phyloP scores from a whole-genome alignment of 805 yeast species.

The Metschnikowia colocasiae region DNA sequence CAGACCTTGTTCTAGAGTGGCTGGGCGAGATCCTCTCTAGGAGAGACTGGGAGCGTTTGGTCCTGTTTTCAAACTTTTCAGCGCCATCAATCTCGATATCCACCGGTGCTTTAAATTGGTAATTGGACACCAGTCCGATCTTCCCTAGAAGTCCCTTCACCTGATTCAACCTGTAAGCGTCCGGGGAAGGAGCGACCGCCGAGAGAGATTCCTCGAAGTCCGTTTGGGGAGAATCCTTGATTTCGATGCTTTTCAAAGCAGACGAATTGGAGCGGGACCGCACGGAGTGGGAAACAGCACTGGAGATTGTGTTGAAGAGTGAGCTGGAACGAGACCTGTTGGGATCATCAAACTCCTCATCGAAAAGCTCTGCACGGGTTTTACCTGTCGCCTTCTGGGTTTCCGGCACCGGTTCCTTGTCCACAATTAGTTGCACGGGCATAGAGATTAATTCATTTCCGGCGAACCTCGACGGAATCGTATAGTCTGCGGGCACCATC shows the following conservation, averaged over 20 bases:
- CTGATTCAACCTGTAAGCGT: constrained; percentile 25
- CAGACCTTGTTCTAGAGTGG: constrained; percentile 37
- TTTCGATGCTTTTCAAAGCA: constrained; percentile 19
- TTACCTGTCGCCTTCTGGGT: background rate
- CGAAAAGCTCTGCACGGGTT: constrained; percentile 3
- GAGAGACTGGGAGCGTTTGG: constrained; percentile 22
- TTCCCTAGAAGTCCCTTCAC: constrained; percentile 36
- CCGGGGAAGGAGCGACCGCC: constrained; percentile 14
- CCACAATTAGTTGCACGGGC: constrained; percentile 27
- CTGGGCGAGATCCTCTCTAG: constrained; percentile 34
- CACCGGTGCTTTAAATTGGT: constrained; percentile 8
- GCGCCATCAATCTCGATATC: constrained; percentile 5
- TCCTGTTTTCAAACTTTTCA: constrained; percentile 5
- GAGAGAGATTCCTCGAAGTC: constrained; percentile 21
- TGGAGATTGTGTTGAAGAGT: constrained; percentile 33
- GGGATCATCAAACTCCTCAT: constrained; percentile 13
- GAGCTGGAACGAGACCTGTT: constrained; percentile 38
- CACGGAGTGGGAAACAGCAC: constrained; percentile 27
- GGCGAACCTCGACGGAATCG: constrained; percentile 8
- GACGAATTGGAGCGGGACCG: constrained; percentile 35
- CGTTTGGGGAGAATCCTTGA: constrained; percentile 24
- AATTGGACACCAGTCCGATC: constrained; percentile 22
- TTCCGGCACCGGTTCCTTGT: constrained; percentile 4
- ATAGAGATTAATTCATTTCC: constrained; percentile 17
- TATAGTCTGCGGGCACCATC: constrained; percentile 16